A percentile compares a stretch with the other conserved stretches of the same genome.
These are phyloP conservation scores for Leccinum uliginosum DNA, from an alignment of 768 basidiomycete genomes.

Conservation along the genomic window DNA sequence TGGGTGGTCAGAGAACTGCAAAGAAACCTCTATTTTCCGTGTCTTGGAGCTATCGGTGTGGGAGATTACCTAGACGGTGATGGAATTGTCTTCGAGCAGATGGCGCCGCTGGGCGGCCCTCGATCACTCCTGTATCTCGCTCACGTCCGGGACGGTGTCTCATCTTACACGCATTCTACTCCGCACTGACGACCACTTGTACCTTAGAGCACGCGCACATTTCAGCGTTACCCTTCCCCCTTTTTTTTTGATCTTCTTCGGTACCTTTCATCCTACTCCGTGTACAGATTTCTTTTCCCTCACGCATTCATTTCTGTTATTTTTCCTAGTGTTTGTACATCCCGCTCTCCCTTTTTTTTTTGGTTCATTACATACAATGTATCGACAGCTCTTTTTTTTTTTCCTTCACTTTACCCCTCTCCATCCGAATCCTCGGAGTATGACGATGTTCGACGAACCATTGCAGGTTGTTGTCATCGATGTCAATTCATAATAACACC, in stretches of 20 bases:
- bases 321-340: constrained; percentile 9
- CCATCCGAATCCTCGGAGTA: constrained; percentile 7
- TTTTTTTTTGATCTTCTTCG: constrained; percentile 2
- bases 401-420: not conserved
- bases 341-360: not conserved
- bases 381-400: constrained; percentile 20
- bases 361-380: constrained; percentile 17
- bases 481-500: not conserved
- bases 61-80: constrained; percentile 50
- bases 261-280: constrained; percentile 8
- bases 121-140: not conserved
- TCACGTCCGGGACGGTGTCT: constrained; percentile 7
- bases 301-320: constrained; percentile 1
- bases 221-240: constrained; percentile 18
- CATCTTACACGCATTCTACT: constrained; percentile 6
- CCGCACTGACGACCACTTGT: constrained; percentile 15
- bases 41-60: constrained; percentile 76
- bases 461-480: constrained; percentile 3
- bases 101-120: constrained; percentile 20
- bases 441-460: constrained; percentile 13
- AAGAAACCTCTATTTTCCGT: constrained; percentile 69
- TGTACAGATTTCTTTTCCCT: not conserved
- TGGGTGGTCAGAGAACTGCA: constrained; percentile 78
- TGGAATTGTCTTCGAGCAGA: not conserved
- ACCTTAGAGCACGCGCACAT: constrained; percentile 25